Percentiles rank a stretch among this genome's conserved stretches.
phyloP scores from a whole-genome alignment of 371 early-diverging fungal species.

The Mucor indicus region DNA sequence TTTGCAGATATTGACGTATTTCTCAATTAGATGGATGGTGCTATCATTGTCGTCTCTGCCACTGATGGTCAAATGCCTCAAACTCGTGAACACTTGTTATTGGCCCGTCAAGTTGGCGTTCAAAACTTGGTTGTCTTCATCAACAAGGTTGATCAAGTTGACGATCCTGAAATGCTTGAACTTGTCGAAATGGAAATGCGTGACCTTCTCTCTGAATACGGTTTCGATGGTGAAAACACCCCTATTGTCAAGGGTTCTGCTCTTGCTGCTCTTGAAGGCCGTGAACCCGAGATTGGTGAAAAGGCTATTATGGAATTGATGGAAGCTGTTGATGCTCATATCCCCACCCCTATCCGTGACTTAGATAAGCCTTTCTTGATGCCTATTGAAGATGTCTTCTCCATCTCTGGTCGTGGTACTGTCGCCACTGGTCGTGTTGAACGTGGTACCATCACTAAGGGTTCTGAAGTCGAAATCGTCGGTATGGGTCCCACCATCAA shows the following conservation, averaged over 20 bases:
- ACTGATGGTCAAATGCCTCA: conserved; percentile 96
- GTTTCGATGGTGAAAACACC: conserved; percentile 90
- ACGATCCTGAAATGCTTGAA: conserved; percentile 96
- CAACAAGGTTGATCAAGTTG: conserved; percentile 98
- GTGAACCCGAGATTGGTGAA: conserved; percentile 90
- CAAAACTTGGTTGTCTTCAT: conserved; percentile 95
- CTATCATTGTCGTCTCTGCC: conserved; percentile 98
- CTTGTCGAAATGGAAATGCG: conserved; percentile 99
- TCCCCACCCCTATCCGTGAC: conserved; percentile 93
- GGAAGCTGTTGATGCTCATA: conserved; percentile 90
- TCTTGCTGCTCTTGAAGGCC: conserved; percentile 92
- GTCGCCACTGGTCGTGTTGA: conserved; percentile 98
- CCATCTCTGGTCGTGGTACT: conserved; percentile 98
- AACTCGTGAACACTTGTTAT: conserved; percentile 96
- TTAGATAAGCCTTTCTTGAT: conserved; percentile 98
- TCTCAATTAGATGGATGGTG: conserved; percentile 98
- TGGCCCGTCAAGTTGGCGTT: conserved; percentile 97
- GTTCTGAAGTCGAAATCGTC: conserved; percentile 94
- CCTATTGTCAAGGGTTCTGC: conserved; percentile 97
- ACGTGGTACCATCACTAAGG: conserved; percentile 93
- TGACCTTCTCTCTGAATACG: conserved; percentile 89
- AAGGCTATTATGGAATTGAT: conserved; percentile 87
- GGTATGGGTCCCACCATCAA: conserved; percentile 88
- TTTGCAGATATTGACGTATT: too few species aligned
- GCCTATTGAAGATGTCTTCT: conserved; percentile 97